Evolutionary conservation across 352 stramenopile genomes (phyloP).

Genomic region (Thalassiosira hispida): DNA sequence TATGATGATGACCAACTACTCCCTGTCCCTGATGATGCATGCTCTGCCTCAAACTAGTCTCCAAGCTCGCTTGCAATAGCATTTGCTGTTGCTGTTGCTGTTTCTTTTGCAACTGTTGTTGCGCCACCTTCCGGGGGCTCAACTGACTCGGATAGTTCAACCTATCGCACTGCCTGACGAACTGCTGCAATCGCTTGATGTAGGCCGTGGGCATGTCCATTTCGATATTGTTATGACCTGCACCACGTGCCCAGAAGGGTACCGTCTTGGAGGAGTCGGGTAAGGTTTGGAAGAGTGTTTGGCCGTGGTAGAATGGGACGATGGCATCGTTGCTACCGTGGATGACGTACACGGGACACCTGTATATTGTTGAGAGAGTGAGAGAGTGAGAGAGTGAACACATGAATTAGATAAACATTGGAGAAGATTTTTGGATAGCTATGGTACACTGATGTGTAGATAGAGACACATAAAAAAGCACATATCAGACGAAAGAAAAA

Average conservation of each 20-base stretch:
- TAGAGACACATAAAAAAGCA: background rate
- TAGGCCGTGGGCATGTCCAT: conserved; percentile 60
- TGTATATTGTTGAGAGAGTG: conserved; percentile 21
- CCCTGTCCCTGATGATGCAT: background rate
- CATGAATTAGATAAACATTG: conserved; percentile 5
- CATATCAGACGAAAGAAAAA: background rate
- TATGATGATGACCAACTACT: background rate
- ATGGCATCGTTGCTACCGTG: conserved; percentile 57
- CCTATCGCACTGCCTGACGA: conserved; percentile 52
- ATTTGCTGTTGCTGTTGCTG: conserved; percentile 4
- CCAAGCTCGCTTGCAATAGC: background rate
- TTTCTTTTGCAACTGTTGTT: conserved; percentile 6
- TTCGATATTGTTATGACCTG: conserved; percentile 97
- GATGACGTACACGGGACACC: conserved; percentile 71
- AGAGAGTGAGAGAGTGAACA: conserved; percentile 2
- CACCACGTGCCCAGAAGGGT: conserved; percentile 93
- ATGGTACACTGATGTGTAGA: too few species aligned
- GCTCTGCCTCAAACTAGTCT: background rate
- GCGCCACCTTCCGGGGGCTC: background rate
- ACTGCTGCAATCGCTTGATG: conserved; percentile 57
- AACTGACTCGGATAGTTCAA: conserved; percentile 29
- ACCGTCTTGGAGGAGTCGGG: conserved; percentile 39
- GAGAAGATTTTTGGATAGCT: too few species aligned
- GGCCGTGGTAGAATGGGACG: conserved; percentile 58
- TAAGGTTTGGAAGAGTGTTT: conserved; percentile 51